Conservation (phyloP, 495 filamentous ascomycete genomes). For the Neurospora sp. region DNA sequence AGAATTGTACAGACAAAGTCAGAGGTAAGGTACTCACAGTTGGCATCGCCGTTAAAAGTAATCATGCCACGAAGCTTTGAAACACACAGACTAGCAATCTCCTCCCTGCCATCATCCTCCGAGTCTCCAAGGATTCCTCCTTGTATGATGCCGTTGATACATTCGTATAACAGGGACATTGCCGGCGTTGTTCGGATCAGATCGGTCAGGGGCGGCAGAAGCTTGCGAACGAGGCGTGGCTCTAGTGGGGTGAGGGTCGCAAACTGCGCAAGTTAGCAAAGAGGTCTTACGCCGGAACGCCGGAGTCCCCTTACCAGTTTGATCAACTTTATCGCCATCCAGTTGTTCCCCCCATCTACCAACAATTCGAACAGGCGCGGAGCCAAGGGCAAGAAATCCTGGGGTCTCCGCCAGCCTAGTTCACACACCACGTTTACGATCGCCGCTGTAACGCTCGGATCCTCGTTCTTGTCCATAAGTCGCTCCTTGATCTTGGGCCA, state of each 20-base stretch:
- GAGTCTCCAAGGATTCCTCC: slow-evolving; percentile 81
- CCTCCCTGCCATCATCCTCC: slow-evolving; percentile 72
- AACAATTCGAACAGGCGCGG: slow-evolving; percentile 86
- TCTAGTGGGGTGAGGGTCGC: slow-evolving; percentile 89
- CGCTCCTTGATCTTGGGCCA: slow-evolving; percentile 97
- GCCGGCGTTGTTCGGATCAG: slow-evolving; percentile 90
- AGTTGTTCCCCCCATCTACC: slow-evolving; percentile 92
- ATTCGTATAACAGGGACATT: slow-evolving; percentile 95
- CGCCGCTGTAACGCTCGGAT: slow-evolving; percentile 87
- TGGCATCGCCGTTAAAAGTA: slow-evolving; percentile 83
- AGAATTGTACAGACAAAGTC: no score
- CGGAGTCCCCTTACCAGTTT: slow-evolving; percentile 60
- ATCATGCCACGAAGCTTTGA: slow-evolving; percentile 90
- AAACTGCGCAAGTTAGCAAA: slow-evolving; percentile 49
- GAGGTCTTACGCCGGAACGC: background rate
- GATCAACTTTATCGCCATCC: slow-evolving; percentile 99
- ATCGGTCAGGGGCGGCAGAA: slow-evolving; percentile 87
- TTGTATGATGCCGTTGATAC: slow-evolving; percentile 96
- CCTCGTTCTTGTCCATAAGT: slow-evolving; percentile 80
- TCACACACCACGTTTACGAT: slow-evolving; percentile 97
- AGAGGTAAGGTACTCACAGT: slow-evolving; percentile 48
- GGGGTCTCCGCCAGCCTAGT: slow-evolving; percentile 83
- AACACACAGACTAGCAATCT: slow-evolving; percentile 89
- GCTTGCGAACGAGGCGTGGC: slow-evolving; percentile 79
- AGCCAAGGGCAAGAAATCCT: slow-evolving; percentile 87